Evolutionary conservation across 208 protist genomes (phyloP).

Genomic region (Trypanosoma theileri): DNA sequence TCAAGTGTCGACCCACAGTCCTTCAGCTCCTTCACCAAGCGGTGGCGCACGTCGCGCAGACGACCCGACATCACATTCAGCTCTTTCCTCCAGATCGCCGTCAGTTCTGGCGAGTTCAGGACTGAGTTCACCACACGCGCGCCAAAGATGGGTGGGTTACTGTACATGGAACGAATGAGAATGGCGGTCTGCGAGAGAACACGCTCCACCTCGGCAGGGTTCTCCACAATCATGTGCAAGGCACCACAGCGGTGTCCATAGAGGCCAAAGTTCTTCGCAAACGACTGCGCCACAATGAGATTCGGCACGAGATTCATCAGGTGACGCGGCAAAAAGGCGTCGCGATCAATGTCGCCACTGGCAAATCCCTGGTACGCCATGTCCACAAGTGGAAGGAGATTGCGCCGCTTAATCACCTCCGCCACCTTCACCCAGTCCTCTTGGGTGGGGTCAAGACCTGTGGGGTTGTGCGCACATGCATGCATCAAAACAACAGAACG

Average conservation of each 20-base stretch:
- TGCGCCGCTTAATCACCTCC: constrained; percentile 63
- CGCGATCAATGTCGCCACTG: constrained; percentile 91
- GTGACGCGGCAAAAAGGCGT: constrained; percentile 80
- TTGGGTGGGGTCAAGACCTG: constrained; percentile 94
- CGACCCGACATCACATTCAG: constrained; percentile 85
- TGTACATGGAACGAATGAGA: constrained; percentile 94
- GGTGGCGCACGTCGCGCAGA: constrained; percentile 58
- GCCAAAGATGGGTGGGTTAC: constrained; percentile 95
- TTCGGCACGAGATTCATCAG: constrained; percentile 62
- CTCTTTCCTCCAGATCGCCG: constrained; percentile 80
- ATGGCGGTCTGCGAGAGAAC: constrained; percentile 93
- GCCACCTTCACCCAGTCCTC: constrained; percentile 93
- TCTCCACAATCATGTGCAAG: constrained; percentile 77
- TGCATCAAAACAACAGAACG: constrained; percentile 94
- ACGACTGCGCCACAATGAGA: constrained; percentile 92
- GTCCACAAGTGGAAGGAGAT: constrained; percentile 93
- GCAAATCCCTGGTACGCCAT: constrained; percentile 96
- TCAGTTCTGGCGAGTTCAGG: constrained; percentile 74
- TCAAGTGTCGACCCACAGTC: constrained; percentile 53
- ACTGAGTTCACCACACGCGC: constrained; percentile 91
- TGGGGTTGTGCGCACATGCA: constrained; percentile 98
- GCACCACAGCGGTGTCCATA: constrained; percentile 96
- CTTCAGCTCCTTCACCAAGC: constrained; percentile 68
- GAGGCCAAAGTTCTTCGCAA: constrained; percentile 97
- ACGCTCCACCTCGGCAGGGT: constrained; percentile 47